Evolutionary conservation across 1,284 basidiomycete species (phyloP).

Genomic region (Tilletia caries): DNA sequence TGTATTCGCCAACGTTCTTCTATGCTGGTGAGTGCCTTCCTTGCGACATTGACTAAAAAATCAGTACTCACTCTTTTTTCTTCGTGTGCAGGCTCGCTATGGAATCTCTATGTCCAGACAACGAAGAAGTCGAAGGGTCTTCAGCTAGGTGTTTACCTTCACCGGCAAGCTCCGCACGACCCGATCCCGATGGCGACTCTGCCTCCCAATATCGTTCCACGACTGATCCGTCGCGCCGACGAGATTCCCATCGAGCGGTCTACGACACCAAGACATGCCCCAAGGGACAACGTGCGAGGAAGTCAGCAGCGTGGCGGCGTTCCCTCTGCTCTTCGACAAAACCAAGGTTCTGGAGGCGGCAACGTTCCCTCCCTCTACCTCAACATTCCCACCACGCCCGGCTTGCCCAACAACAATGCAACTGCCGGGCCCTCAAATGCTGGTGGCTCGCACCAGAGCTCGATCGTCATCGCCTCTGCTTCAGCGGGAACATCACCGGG

Average conservation of each 20-base stretch:
- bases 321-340: neutral
- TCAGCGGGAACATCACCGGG: neutral
- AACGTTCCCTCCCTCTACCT: neutral
- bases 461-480: neutral
- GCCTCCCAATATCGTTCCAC: neutral
- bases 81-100: slow-evolving; percentile 63
- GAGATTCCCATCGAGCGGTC: neutral
- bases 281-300: neutral
- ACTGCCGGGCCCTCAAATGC: neutral
- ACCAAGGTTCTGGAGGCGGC: neutral
- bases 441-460: neutral
- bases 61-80: neutral
- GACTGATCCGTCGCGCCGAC: neutral
- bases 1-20: slow-evolving; percentile 58
- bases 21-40: slow-evolving; percentile 48
- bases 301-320: no score
- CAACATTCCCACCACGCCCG: neutral
- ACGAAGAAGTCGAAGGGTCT: slow-evolving; percentile 67
- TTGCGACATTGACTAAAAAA: neutral
- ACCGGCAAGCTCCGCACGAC: slow-evolving; percentile 74
- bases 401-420: neutral
- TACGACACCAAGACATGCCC: neutral
- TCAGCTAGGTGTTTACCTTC: slow-evolving; percentile 85
- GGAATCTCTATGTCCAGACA: slow-evolving; percentile 83
- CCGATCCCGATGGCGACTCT: slow-evolving; percentile 46